phyloP scores from a whole-genome alignment of 495 filamentous ascomycete species.

The Podospora appendiculata region DNA sequence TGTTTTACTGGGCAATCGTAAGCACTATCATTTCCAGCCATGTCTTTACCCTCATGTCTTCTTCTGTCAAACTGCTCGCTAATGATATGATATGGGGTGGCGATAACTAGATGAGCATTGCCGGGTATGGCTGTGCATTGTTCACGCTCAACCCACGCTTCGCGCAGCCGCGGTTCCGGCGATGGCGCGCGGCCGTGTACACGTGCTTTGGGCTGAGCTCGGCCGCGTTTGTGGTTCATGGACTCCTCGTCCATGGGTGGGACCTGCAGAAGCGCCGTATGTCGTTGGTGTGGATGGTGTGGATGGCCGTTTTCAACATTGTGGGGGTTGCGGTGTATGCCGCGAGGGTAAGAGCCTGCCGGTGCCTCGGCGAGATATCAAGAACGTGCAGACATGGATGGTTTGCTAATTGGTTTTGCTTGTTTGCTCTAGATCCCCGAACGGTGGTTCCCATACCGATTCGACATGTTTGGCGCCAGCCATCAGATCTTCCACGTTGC shows the following conservation, averaged over 20 bases:
- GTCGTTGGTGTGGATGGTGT: not conserved
- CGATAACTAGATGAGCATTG: constrained; percentile 48
- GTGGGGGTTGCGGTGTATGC: constrained; percentile 73
- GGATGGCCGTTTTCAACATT: constrained; percentile 42
- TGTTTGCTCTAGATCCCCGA: constrained; percentile 29
- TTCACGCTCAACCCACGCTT: constrained; percentile 60
- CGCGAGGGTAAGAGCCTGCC: not conserved
- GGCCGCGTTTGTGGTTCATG: not conserved
- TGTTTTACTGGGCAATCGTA: constrained; percentile 64
- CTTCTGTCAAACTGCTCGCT: no score
- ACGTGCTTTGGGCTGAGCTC: constrained; percentile 37
- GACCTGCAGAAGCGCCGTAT: not conserved
- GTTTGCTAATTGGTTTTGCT: no score
- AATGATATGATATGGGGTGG: not conserved
- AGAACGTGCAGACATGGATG: no score
- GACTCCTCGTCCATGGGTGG: not conserved
- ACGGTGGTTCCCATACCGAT: constrained; percentile 42
- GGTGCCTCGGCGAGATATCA: no score
- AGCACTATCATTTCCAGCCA: not conserved
- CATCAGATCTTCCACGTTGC: constrained; percentile 63
- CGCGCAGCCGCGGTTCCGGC: constrained; percentile 61
- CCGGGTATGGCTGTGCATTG: constrained; percentile 54
- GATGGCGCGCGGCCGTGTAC: constrained; percentile 72
- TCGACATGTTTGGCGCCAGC: constrained; percentile 56
- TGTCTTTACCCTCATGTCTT: no score